Percentiles rank a stretch among this genome's conserved stretches.
Evolutionary conservation across 2,329 filamentous ascomycete genomes (phyloP).

Genomic region (Aspergillus tamarii): DNA sequence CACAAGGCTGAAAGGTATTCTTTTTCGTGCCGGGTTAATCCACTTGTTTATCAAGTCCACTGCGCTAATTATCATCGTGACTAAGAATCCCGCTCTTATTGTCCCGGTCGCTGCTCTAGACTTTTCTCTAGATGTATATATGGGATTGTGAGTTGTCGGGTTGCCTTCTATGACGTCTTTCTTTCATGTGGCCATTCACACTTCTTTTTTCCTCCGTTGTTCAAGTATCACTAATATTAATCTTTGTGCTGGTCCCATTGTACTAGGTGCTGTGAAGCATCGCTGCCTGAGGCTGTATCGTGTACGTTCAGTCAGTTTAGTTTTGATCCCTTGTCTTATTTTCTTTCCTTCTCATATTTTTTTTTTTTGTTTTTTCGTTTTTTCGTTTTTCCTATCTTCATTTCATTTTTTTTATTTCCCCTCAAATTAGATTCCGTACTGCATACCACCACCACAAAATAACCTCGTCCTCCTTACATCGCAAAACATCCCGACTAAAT

Average conservation of each 20-base stretch:
- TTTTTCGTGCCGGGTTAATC: not conserved
- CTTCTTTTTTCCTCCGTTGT: not conserved
- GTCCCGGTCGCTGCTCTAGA: not conserved
- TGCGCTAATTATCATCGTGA: not conserved
- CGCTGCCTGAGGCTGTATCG: not conserved
- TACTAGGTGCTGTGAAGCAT: not conserved
- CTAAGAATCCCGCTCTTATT: not conserved
- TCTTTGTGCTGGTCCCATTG: not conserved
- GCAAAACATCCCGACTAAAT: not conserved
- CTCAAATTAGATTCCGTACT: not conserved
- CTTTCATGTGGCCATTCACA: not conserved
- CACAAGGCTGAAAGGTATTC: slow-evolving; percentile 3
- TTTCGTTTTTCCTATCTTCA: not conserved
- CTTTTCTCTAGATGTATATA: not conserved
- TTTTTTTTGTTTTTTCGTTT: not conserved
- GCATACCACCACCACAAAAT: not conserved
- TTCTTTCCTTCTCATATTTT: not conserved
- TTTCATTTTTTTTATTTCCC: not conserved
- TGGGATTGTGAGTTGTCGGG: not conserved
- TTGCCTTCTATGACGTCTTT: not conserved
- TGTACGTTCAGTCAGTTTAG: not conserved
- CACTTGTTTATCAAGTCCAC: not conserved
- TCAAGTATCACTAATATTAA: not conserved
- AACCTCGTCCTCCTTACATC: not conserved
- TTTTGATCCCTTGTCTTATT: no score